Evolutionary conservation across 108 stramenopile genomes (phyloP).

Genomic region (Cylindrotheca fusiformis): DNA sequence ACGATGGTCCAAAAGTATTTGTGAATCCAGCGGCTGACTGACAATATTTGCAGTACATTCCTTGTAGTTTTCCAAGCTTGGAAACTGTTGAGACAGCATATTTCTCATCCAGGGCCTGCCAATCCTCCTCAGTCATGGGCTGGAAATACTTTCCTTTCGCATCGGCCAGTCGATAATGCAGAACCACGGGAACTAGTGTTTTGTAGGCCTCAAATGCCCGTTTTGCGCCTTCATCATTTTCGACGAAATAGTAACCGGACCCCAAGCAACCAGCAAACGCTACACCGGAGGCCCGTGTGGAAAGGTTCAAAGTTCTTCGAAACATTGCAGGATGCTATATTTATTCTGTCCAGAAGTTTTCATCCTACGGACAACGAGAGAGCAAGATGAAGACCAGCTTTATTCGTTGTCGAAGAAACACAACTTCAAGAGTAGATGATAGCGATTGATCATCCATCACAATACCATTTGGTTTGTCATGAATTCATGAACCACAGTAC

Average conservation of each 20-base stretch:
- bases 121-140: conserved; percentile 13
- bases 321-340: too few species aligned
- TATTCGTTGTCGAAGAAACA: too few species aligned
- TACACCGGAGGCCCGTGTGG: too few species aligned
- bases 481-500: too few species aligned
- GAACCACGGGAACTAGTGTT: conserved; percentile 34
- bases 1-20: conserved; percentile 34
- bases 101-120: conserved; percentile 29
- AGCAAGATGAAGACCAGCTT: too few species aligned
- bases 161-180: conserved; percentile 36
- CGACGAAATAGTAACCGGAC: conserved; percentile 34
- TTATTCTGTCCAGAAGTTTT: too few species aligned
- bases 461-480: too few species aligned
- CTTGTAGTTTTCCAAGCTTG: conserved; percentile 23
- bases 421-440: too few species aligned
- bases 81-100: conserved; percentile 28
- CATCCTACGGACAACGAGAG: too few species aligned
- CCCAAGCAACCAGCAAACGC: too few species aligned
- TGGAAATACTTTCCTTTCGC: background rate
- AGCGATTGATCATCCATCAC: too few species aligned
- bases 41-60: conserved; percentile 40
- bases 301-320: too few species aligned
- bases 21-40: conserved; percentile 40
- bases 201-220: conserved; percentile 34
- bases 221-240: conserved; percentile 31